Conservation (phyloP, 306 rosid species). For the Prunus armeniaca region DNA sequence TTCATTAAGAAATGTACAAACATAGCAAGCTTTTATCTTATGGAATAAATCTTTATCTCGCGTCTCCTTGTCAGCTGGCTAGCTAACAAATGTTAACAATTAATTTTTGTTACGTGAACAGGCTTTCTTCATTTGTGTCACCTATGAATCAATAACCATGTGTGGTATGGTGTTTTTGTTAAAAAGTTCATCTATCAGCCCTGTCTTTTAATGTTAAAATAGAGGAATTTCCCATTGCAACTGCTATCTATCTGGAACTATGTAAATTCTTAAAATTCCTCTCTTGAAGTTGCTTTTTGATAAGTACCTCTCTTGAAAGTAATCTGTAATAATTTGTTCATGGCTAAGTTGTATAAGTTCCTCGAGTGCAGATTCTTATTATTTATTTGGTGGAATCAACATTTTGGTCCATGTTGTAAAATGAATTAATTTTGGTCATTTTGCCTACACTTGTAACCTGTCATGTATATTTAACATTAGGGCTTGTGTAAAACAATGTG, state of each 20-base stretch:
- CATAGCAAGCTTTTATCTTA: too few relatives aligned
- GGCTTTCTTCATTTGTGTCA: too few relatives aligned
- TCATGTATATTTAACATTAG: slow-evolving; percentile 23
- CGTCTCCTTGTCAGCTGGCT: too few relatives aligned
- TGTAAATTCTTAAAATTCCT: not conserved
- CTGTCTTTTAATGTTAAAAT: too few relatives aligned
- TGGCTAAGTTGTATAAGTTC: not conserved
- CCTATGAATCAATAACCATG: too few relatives aligned
- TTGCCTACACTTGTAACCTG: slow-evolving; percentile 2
- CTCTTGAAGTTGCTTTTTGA: not conserved
- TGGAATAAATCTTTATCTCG: too few relatives aligned
- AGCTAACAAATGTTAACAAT: too few relatives aligned
- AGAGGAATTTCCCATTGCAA: not conserved
- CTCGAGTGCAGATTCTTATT: not conserved
- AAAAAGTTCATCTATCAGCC: too few relatives aligned
- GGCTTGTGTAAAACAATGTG: slow-evolving; percentile 60
- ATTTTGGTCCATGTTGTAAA: not conserved
- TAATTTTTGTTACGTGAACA: too few relatives aligned
- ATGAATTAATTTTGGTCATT: not conserved
- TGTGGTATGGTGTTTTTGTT: too few relatives aligned
- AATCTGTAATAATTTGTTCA: not conserved
- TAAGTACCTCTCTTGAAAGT: not conserved
- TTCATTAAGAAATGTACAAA: too few relatives aligned
- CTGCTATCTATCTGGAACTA: not conserved
- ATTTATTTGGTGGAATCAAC: not conserved